Evolutionary conservation across 305 asterid genomes (phyloP), one percentile per base, ranked within the genome.

Genomic region (Striga hermonthica): DNA sequence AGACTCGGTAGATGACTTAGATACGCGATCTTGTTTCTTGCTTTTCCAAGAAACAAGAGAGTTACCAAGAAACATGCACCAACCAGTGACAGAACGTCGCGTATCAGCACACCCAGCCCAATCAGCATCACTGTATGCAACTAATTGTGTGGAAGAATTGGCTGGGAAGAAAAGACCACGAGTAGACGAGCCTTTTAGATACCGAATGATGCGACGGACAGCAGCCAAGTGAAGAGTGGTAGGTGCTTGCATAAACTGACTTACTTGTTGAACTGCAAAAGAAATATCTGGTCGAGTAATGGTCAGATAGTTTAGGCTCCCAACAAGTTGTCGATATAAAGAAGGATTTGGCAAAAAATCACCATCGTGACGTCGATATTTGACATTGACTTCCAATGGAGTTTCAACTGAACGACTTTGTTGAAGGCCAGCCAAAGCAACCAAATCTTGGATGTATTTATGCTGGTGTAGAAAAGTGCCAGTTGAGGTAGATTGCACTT

Each of bases 21-120:
- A 53, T 0, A 53, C 37, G 9, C 12, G 38, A 16, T 15, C 58
- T 53, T 53, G 38, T 1, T 64, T 57, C 38, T 72, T 65, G 9
- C 50, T 72, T 7, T 58, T 72, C 63, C 57, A 65, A 22, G 67
- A 65, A 6, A 65, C 9, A 1, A 65, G 8, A 1, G 64, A 48
- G 0, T 15, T n/a, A 0, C 69, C 69, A 10, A 54, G 12, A 22
- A 70, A 70, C 74, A 70, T 70, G 16, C 69, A 70, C 69, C 52
- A 70, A 35, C 7, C 40, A 58, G 7, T 44, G 13, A 10, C 16
- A 4, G 13, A 47, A 47, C 53, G 10, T 14, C 13, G 55, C 8
- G 64, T 59, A 4, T 72, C 52, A 2, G 36, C 1, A 40, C 52
- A 65, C n/a, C 57, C 34, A 0, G 36, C 76, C 65, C 60, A 72